Evolutionary conservation across 2,329 filamentous ascomycete genomes (phyloP), one percentile per base, ranked within the genome.

Genomic region (Neurospora sp.): DNA sequence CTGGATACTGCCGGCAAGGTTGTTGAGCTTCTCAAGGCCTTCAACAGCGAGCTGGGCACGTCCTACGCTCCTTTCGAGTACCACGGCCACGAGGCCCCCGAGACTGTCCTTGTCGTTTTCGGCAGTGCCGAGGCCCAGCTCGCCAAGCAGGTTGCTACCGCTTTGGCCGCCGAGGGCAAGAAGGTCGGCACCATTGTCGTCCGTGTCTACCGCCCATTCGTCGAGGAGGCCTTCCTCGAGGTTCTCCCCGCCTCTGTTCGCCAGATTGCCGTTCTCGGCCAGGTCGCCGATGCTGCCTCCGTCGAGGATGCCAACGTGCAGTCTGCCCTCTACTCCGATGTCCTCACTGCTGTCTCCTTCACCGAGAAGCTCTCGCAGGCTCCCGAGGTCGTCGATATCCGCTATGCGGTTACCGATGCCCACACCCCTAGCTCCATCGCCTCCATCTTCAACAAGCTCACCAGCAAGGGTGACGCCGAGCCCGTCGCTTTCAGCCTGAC

Each of bases 61-160:
- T 90, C 95, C 74, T 99, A 99, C 79, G 87, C 90, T 76, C 89
- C 93, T 7, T 99, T 98, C 76, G 96, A 99, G 82, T 99, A 99
- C 82, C 87, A 91, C 76, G 96, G 96, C 33, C 93, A 98, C 78
- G 84, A 87, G 67, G 84, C 89, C 62, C 89, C 96, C 4, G 91
- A 95, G 74, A 89, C 90, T 10, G 93, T 99, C 17, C 83, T 98
- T 40, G 93, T 98, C 38, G 92, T 93, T 66, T 97, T 99, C 76
- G 96, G 96, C 75, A 97, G 93, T 71, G 89, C 94, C 5, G 96
- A 99, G 83, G 89, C 92, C 15, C 93, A 96, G 76, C 83, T 98
- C 72, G 89, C 93, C 70, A 90, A 91, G 74, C 93, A 97, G 81
- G 88, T 97, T 68, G 89, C 93, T 11, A 84, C 85, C 62, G 89